A percentile compares a stretch with the other conserved stretches of the same genome.
These are phyloP conservation scores for Apiospora aurea DNA, from an alignment of 2,329 filamentous ascomycete genomes.

Conservation along the genomic window DNA sequence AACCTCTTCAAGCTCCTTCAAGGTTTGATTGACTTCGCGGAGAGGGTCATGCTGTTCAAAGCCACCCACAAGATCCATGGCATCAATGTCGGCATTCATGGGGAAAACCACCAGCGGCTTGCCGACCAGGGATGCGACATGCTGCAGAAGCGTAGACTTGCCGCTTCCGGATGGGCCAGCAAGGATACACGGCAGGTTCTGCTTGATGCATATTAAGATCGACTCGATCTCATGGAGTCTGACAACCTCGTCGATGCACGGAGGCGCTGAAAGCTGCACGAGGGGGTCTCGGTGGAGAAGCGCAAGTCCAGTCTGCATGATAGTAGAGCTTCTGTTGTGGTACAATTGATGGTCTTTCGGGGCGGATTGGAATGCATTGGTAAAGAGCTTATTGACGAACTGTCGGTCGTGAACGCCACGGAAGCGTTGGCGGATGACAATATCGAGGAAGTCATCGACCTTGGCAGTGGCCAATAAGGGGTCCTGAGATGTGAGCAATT, in stretches of 20 bases:
- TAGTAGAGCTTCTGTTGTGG: slow-evolving; percentile 70
- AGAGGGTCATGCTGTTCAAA: slow-evolving; percentile 93
- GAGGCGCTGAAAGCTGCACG: slow-evolving; percentile 59
- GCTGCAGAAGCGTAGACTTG: slow-evolving; percentile 81
- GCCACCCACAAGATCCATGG: slow-evolving; percentile 95
- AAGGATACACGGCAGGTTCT: slow-evolving; percentile 87
- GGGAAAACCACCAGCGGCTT: slow-evolving; percentile 81
- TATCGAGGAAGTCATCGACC: slow-evolving; percentile 77
- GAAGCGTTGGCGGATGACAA: slow-evolving; percentile 89
- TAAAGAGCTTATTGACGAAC: slow-evolving; percentile 71
- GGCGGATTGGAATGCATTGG: slow-evolving; percentile 63
- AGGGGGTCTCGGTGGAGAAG: slow-evolving; percentile 67
- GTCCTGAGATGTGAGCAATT: slow-evolving; percentile 68
- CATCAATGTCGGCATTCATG: slow-evolving; percentile 94
- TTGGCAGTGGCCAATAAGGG: slow-evolving; percentile 66
- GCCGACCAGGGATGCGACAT: slow-evolving; percentile 81
- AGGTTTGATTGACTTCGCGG: slow-evolving; percentile 70
- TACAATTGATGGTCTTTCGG: slow-evolving; percentile 69
- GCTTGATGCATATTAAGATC: slow-evolving; percentile 83
- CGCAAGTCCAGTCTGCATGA: slow-evolving; percentile 83
- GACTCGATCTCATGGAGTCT: slow-evolving; percentile 82
- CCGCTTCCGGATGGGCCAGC: slow-evolving; percentile 86
- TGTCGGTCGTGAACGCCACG: slow-evolving; percentile 73
- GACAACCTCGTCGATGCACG: slow-evolving; percentile 56
- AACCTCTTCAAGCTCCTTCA: slow-evolving; percentile 48